Conservation (phyloP, 164 flowering plant species). For the Aristolochia contorta region DNA sequence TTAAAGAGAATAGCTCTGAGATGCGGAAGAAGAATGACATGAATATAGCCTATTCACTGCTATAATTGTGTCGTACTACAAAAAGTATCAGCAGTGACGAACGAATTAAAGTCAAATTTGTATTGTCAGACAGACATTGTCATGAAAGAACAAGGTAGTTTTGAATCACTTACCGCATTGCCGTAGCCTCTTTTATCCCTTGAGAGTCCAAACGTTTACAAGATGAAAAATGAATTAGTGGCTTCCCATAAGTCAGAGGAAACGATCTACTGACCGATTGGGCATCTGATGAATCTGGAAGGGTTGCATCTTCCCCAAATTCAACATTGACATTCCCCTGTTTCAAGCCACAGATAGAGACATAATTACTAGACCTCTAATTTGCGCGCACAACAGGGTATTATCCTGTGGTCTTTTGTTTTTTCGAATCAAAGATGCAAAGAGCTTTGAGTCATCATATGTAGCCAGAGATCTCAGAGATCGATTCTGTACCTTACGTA, state of each 20-base stretch:
- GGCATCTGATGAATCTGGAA: constrained; percentile 14
- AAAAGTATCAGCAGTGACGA: too few species aligned
- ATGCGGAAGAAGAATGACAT: too few species aligned
- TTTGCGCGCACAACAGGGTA: too few species aligned
- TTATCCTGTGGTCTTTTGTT: too few species aligned
- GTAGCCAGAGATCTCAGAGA: too few species aligned
- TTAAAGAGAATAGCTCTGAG: background rate
- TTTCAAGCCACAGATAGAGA: background rate
- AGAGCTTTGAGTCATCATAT: too few species aligned
- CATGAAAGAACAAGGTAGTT: background rate
- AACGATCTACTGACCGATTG: constrained; percentile 12
- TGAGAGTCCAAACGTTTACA: constrained; percentile 3
- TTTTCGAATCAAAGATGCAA: too few species aligned
- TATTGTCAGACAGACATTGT: background rate
- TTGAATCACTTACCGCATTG: constrained; percentile 6
- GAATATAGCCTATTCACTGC: too few species aligned
- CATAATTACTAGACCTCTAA: too few species aligned
- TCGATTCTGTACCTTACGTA: too few species aligned
- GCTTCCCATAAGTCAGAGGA: constrained; percentile 16
- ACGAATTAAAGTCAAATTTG: background rate
- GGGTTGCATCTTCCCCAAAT: constrained; percentile 13
- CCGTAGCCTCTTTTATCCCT: background rate
- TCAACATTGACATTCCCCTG: constrained; percentile 13
- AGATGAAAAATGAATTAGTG: constrained; percentile 10
- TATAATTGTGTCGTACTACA: too few species aligned